Base-by-base conservation (phyloP, 805 yeast genomes). In the Wickerhamiella occidentalis region DNA sequence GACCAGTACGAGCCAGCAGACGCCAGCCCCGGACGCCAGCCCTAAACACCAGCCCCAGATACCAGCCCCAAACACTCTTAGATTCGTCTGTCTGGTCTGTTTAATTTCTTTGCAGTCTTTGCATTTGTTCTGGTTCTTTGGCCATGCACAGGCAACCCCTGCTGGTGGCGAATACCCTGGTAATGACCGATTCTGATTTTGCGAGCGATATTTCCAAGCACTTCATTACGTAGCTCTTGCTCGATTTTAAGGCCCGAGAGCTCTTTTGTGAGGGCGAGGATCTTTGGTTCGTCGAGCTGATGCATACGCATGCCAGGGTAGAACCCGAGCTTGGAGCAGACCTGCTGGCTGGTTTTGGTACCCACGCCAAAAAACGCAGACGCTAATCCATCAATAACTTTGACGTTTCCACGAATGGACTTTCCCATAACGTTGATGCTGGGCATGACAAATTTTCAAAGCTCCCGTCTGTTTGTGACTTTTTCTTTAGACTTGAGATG, bases 241-340 rank as follows among this genome's bases (percentile, higher is more conserved):
- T 88, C 97, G 45, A 90, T 82, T 9, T 84, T 77, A 74, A 84
- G 73, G 37, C 78, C 82, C 1, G 94, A 78, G 45, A 92, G 72
- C 64, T 92, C 96, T 64, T 87, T 90, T 35, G 95, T 82, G 41
- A 92, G 72, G 30, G 83, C 78, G 77, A 90, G 75, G 41, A 87
- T 74, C 59, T 87, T 94, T 23, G 86, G 84, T 66, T 92, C 97
- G 25, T 82, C 71, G 35, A 92, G 75, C 66, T 92, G 95, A 64
- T 85, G 92, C 84, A 88, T 82, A 68, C 95, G 78, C 94, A 90
- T 88, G 63, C 76, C 72, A 42, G 97, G 97, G 61, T 88, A 90
- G 52, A 92, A 76, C 9, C 95, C 96, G 19, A 90, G 77, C 62
- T 79, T 85, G 36, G 96, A 80, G 64, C 96, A 87, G 48, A 92